A percentile compares a stretch with the other conserved stretches of the same genome.
phyloP scores from a whole-genome alignment of 2,329 filamentous ascomycete species.

The Emericellopsis atlantica region DNA sequence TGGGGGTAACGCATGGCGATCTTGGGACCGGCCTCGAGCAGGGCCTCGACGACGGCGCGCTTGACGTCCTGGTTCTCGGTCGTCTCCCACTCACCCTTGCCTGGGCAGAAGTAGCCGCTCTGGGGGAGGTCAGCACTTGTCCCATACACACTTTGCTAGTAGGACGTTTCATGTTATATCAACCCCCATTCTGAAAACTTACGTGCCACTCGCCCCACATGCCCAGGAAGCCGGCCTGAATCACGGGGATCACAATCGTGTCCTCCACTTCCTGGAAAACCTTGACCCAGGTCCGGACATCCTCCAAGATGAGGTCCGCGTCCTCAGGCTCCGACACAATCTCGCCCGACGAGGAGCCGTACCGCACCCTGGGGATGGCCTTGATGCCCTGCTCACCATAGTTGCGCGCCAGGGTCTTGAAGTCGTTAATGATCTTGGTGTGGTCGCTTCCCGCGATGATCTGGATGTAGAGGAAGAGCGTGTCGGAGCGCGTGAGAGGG shows the following conservation, averaged over 20 bases:
- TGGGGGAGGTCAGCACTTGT: not conserved
- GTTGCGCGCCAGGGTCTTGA: constrained; percentile 4
- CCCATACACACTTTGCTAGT: not conserved
- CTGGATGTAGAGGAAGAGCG: constrained; percentile 8
- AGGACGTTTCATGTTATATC: not conserved
- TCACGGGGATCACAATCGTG: constrained; percentile 6
- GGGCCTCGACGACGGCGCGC: constrained; percentile 2
- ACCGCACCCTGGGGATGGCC: constrained; percentile 6
- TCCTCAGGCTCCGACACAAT: constrained; percentile 3
- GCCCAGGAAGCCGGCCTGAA: constrained; percentile 8
- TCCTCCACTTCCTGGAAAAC: constrained; percentile 4
- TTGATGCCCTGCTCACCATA: constrained; percentile 4
- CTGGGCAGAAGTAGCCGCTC: constrained; percentile 4
- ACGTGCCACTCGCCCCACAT: constrained; percentile 8
- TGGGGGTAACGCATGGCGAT: constrained; percentile 6
- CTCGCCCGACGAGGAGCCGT: constrained; percentile 3
- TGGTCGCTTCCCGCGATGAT: constrained; percentile 6
- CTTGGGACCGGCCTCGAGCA: constrained; percentile 4
- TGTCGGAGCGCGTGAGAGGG: constrained; percentile 3
- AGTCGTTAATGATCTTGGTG: constrained; percentile 5
- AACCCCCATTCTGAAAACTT: not conserved
- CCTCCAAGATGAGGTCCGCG: constrained; percentile 2
- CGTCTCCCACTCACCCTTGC: constrained; percentile 1
- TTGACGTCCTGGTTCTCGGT: constrained; percentile 3
- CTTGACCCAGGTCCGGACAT: constrained; percentile 3